These are phyloP conservation scores for Kazachstania martiniae DNA, from an alignment of 805 yeast species.

Conservation along the genomic window DNA sequence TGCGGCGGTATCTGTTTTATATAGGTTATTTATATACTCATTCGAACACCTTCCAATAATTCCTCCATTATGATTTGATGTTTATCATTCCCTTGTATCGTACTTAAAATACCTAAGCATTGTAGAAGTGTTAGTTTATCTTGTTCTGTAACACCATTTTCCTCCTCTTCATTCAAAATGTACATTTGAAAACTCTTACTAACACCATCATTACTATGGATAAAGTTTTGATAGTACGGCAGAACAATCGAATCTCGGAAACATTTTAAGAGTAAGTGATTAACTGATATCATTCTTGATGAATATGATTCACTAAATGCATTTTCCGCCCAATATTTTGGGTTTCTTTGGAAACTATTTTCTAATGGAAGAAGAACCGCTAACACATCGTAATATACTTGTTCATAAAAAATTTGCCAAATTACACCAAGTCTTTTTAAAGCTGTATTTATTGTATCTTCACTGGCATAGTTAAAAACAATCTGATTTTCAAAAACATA, in stretches of 20 bases:
- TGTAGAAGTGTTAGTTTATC: conserved; percentile 39
- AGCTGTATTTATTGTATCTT: conserved; percentile 27
- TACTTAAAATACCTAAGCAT: conserved; percentile 49
- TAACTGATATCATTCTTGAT: conserved; percentile 22
- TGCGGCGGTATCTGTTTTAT: background rate
- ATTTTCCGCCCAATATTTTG: conserved; percentile 23
- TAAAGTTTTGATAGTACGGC: conserved; percentile 39
- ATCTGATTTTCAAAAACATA: conserved; percentile 30
- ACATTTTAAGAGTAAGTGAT: conserved; percentile 32
- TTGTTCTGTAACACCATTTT: conserved; percentile 33
- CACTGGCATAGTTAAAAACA: conserved; percentile 25
- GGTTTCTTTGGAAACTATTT: conserved; percentile 14
- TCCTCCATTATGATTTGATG: conserved; percentile 52
- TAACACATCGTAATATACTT: conserved; percentile 45
- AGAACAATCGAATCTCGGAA: conserved; percentile 44
- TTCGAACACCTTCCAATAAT: conserved; percentile 30
- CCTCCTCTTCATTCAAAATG: conserved; percentile 28
- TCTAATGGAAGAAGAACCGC: conserved; percentile 51
- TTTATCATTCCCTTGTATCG: conserved; percentile 42
- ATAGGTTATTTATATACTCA: conserved; percentile 25
- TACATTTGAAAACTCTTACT: conserved; percentile 25
- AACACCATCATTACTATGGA: conserved; percentile 25
- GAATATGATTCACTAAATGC: conserved; percentile 5
- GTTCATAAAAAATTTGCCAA: conserved; percentile 50
- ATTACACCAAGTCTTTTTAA: conserved; percentile 31